Base-by-base conservation (phyloP, 345 rosid species). In the Schrenkiella parvula region DNA sequence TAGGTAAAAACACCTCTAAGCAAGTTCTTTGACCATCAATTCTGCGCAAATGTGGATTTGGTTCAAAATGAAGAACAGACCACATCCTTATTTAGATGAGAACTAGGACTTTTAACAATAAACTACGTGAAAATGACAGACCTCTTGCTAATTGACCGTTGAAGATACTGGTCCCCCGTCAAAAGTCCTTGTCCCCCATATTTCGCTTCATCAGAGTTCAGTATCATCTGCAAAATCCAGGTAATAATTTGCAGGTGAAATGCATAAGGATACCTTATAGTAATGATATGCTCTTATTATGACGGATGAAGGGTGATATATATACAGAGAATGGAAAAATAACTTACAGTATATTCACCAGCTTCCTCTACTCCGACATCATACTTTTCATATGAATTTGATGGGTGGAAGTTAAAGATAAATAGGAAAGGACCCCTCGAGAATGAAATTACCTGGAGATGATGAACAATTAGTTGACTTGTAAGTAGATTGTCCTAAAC, bases 351-450 rank as follows among this genome's bases (percentile, higher is more conserved):
- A 77, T 91, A 93, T 72, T 93, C 97, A 70, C 98, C 98, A 26
- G 98, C 98, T 83, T 93, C 98, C 70, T 93, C 98, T 54, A 89
- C 86, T 6, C 97, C 98, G 1, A 89, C 74, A 60, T 47, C 58
- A 79, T 89, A 88, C 58, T 71, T 81, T 71, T 79, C 81, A 57
- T 89, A 83, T 28, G 87, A 81, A 54, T 81, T 72, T 70, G 88
- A 80, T 39, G 98, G 98, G 75, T 91, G 97, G 76, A 93, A 93
- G 84, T 93, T 93, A 79, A 88, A 91, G 52, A 93, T 71, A 72
- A 93, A 88, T 56, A 93, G 80, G 80, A 93, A 77, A 80, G 97
- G 97, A 70, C 97, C 98, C 74, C 97, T 79, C 34, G 79, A 72
- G 72, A 84, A 91, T 50, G 95, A 84, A 72, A 93, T 83, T 55